Base-by-base conservation (phyloP, 2,329 filamentous ascomycete genomes). In the Sclerotinia glacialis region DNA sequence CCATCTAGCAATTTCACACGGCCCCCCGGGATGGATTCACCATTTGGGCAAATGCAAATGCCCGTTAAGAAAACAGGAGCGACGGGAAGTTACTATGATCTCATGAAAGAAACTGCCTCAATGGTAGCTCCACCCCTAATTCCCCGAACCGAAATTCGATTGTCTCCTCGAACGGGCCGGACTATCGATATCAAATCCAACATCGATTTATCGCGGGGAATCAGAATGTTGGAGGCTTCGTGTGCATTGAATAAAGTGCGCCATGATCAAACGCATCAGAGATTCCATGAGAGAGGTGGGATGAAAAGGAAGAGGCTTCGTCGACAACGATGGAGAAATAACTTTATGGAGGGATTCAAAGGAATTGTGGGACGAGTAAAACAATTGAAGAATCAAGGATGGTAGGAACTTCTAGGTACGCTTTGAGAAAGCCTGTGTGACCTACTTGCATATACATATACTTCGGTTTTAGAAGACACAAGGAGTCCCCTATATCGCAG, bases 231-330 rank as follows among this genome's bases (percentile, higher is more conserved):
- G 69, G 79, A 80, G 28, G 73, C 76, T 16, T 70, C 79, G 63
- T 79, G 82, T 71, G 72, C 74, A 50, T 77, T 78, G 73, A 93
- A 94, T 74, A 81, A 78, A 53, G 79, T 95, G 61, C 81, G 78
- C 71, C 67, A 59, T 3, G 87, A 92, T 72, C 81, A 81, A 64
- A 76, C 78, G 26, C 76, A 73, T 69, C 91, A 95, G 78, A 81
- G 82, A 70, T 91, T 86, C 73, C 89, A 96, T 77, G 91, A 95
- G 81, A 80, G 92, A 56, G 83, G 84, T 0, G 92, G 91, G 2
- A 74, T 92, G 74, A 92, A 90, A 84, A 83, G 88, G 78, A 96
- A 95, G 86, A 84, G 91, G 73, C 78, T 92, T 72, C 81, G 80
- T 77, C 87, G 85, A 68, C 81, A 89, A 81, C 82, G 91, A 69